These are phyloP conservation scores for Desmodesmus armatus DNA, from an alignment of 139 green algal species.

Conservation along the genomic window DNA sequence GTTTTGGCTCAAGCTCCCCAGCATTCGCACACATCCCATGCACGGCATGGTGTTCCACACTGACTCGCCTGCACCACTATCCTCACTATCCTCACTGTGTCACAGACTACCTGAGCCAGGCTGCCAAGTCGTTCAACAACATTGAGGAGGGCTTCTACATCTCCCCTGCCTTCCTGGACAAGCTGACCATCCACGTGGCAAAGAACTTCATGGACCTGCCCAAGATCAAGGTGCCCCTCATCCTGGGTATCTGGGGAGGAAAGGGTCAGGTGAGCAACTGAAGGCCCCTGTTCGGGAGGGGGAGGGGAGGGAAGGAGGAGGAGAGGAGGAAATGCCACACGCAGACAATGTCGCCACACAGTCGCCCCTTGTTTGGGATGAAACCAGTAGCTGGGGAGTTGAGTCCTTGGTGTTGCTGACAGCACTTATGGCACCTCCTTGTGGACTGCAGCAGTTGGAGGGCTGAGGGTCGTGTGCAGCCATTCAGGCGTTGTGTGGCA, in stretches of 20 bases:
- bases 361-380: not conserved
- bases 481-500: too few species aligned
- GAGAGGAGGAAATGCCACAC: too few species aligned
- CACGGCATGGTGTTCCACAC: not conserved
- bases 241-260: constrained; percentile 98
- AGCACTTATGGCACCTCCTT: too few species aligned
- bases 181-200: constrained; percentile 95
- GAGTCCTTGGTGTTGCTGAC: too few species aligned
- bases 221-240: constrained; percentile 95
- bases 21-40: not conserved
- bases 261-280: constrained; percentile 97
- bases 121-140: constrained; percentile 84
- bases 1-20: not conserved
- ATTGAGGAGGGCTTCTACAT: constrained; percentile 98
- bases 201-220: constrained; percentile 98
- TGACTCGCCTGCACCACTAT: too few species aligned
- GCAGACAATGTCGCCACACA: too few species aligned
- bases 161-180: constrained; percentile 97
- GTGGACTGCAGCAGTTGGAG: too few species aligned
- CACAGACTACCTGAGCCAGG: constrained; percentile 91
- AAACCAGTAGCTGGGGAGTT: too few species aligned
- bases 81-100: not conserved
- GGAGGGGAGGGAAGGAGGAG: too few species aligned
- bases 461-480: too few species aligned
- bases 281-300: too few species aligned